Evolutionary conservation across 345 rosid species (phyloP), one percentile per base, ranked within the genome.

Genomic region (Hibiscus mutabilis): DNA sequence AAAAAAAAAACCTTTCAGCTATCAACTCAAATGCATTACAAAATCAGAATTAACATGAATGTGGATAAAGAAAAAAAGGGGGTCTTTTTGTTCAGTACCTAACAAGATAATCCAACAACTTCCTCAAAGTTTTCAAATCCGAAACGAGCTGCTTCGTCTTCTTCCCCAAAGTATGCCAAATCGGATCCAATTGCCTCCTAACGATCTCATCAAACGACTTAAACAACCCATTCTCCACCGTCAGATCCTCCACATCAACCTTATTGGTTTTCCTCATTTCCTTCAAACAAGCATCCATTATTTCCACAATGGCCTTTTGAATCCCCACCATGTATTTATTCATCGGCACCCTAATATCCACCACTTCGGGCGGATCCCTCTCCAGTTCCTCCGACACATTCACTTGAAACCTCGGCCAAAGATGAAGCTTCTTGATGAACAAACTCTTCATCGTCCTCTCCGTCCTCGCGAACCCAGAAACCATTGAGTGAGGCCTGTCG

Each of bases 161-260:
- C 83, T 89, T 95, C 73, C 99, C 98, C 59, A 95, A 76, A 2
- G 87, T 86, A 76, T 95, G 99, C 99, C 99, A 95, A 74, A 95
- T 95, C 21, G 99, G 99, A 67, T 95, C 98, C 82, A 95, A 82
- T 70, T 95, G 99, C 72, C 92, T 89, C 82, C 92, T 86, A 75
- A 95, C 83, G 76, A 95, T 92, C 89, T 95, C 99, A 85, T 95
- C 99, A 86, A 95, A 95, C 22, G 96, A 92, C 88, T 95, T 95
- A 46, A 95, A 95, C 87, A 95, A 75, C 4, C 97, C 98, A 82
- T 87, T 92, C 87, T 95, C 98, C 31, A 95, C 87, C 4, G 98
- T 95, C 86, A 95, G 76, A 83, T 95, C 97, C 79, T 95, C 99
- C 25, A 95, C 89, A 61, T 95, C 99, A 33, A 95, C 98, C 82